Conservation (phyloP, 768 basidiomycete species). For the Lanmaoa pseudosensibilis region DNA sequence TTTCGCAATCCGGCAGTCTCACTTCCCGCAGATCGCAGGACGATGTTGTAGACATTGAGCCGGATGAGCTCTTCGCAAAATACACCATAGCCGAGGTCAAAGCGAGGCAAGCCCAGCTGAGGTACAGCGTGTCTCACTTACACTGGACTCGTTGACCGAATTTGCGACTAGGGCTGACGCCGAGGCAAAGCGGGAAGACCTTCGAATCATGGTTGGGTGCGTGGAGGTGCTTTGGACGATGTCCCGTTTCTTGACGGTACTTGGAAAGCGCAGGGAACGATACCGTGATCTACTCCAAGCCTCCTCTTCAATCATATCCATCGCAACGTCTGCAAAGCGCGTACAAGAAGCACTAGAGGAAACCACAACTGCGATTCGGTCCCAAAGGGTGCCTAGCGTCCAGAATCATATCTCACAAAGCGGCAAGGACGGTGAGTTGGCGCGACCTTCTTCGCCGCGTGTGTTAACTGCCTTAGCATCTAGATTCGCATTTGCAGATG, state of each 20-base stretch:
- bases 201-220: conserved; percentile 90
- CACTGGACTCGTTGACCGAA: conserved; percentile 1
- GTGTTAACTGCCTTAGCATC: conserved; percentile 1
- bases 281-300: conserved; percentile 87
- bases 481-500: conserved; percentile 66
- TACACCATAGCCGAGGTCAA: conserved; percentile 73
- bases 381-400: conserved; percentile 45
- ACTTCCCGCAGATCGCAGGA: conserved; percentile 16
- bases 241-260: conserved; percentile 34
- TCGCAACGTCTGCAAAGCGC: conserved; percentile 64
- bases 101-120: conserved; percentile 62
- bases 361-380: conserved; percentile 52
- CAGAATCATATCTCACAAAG: conserved; percentile 41
- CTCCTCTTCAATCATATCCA: conserved; percentile 79
- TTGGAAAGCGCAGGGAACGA: conserved; percentile 76
- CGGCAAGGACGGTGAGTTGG: conserved; percentile 44
- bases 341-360: conserved; percentile 66
- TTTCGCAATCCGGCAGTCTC: conserved; percentile 14
- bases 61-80: conserved; percentile 74
- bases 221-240: conserved; percentile 35
- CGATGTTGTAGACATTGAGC: conserved; percentile 41
- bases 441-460: not conserved
- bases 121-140: conserved; percentile 41
- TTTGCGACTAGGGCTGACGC: conserved; percentile 61
- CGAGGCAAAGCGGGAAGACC: conserved; percentile 83